A percentile compares a stretch with the other conserved stretches of the same genome.
Conservation (phyloP, 1,284 basidiomycete species). For the Wallemia ichthyophaga region DNA sequence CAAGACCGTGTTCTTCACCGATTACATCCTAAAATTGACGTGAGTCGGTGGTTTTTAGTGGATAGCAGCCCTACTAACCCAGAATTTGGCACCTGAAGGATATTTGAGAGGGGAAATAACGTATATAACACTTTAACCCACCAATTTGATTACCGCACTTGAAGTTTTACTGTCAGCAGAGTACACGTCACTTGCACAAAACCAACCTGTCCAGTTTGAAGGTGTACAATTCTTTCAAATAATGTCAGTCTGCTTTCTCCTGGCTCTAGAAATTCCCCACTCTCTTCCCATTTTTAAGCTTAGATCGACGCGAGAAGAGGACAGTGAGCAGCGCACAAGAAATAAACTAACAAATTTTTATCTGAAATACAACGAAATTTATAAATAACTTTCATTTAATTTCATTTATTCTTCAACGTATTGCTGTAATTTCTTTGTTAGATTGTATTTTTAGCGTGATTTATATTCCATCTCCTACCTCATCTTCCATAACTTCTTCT, state of each 20-base stretch:
- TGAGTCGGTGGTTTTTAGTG: neutral
- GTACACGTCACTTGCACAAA: conserved; percentile 2
- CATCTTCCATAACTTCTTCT: conserved; percentile 7
- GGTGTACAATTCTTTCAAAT: conserved; percentile 84
- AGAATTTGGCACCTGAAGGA: conserved; percentile 17
- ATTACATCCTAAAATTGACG: conserved; percentile 22
- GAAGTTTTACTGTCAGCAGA: conserved; percentile 4
- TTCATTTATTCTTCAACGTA: neutral
- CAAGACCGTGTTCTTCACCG: conserved; percentile 91
- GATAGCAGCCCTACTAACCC: conserved; percentile 2
- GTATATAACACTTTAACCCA: neutral
- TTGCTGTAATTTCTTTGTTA: neutral
- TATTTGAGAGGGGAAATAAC: neutral
- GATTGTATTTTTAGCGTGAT: neutral
- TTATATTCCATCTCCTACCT: conserved; percentile 3
- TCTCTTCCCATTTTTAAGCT: neutral
- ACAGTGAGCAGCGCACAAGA: neutral
- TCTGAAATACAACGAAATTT: neutral
- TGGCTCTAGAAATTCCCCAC: neutral
- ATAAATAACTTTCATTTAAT: neutral
- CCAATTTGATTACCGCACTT: conserved; percentile 95
- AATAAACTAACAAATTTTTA: neutral
- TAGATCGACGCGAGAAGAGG: neutral
- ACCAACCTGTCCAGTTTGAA: conserved; percentile 73
- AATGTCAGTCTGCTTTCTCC: neutral